These are phyloP conservation scores for Hirsutella thompsonii DNA, from an alignment of 2,329 filamentous ascomycete genomes.

Conservation along the genomic window DNA sequence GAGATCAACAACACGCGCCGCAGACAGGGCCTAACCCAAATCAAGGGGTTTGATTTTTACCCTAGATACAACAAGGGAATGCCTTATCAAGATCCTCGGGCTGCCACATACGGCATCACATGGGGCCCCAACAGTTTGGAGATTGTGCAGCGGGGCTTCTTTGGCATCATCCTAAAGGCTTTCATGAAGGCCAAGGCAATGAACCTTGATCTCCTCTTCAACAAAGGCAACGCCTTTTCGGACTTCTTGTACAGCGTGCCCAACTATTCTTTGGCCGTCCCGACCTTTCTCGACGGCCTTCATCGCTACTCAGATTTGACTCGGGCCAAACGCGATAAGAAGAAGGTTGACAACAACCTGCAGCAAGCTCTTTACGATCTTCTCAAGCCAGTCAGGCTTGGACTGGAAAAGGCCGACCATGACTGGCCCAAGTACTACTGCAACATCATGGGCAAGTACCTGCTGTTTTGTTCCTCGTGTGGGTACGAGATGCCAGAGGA, in stretches of 20 bases:
- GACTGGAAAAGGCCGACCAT: conserved; percentile 8
- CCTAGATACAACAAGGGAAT: conserved; percentile 18
- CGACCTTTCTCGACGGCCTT: conserved; percentile 19
- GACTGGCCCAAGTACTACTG: conserved; percentile 14
- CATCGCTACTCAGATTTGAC: conserved; percentile 14
- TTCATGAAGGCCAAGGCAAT: conserved; percentile 19
- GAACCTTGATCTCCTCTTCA: conserved; percentile 16
- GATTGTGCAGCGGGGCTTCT: conserved; percentile 18
- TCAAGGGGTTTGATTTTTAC: conserved; percentile 20
- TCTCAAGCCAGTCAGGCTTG: conserved; percentile 17
- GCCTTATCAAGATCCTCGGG: conserved; percentile 4
- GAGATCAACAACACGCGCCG: conserved; percentile 18
- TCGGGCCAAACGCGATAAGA: background rate
- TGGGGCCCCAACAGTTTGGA: conserved; percentile 13
- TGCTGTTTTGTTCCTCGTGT: conserved; percentile 20
- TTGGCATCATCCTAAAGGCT: conserved; percentile 19
- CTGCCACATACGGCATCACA: conserved; percentile 16
- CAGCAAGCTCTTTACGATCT: conserved; percentile 17
- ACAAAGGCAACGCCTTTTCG: conserved; percentile 15
- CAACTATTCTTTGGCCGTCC: conserved; percentile 13
- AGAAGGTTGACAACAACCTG: conserved; percentile 1
- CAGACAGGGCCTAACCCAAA: conserved; percentile 1
- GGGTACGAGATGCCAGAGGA: conserved; percentile 18
- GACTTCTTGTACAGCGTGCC: conserved; percentile 17
- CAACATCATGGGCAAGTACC: conserved; percentile 9